Percentiles rank a stretch among this genome's conserved stretches.
phyloP scores from a whole-genome alignment of 169 alveolate genomes.

The Eimeria praecox region DNA sequence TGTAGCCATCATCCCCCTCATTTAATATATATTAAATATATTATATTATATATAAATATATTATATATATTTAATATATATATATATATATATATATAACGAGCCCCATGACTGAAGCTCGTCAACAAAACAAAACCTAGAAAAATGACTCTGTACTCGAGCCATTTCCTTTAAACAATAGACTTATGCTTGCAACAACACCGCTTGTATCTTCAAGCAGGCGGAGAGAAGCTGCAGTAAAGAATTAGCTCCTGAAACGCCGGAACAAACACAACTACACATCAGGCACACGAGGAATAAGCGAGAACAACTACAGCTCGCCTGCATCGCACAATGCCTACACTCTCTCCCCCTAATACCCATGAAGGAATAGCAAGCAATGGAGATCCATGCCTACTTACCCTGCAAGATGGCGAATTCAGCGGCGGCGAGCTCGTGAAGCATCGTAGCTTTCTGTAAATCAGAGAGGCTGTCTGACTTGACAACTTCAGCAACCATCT shows the following conservation, averaged over 20 bases:
- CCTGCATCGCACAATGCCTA: no score
- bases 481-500: slow-evolving; percentile 76
- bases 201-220: slow-evolving; percentile 63
- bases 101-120: background rate
- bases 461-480: slow-evolving; percentile 48
- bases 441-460: slow-evolving; percentile 78
- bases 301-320: background rate
- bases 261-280: background rate
- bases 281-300: background rate
- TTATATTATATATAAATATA: no score
- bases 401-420: slow-evolving; percentile 84
- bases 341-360: no score
- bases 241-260: slow-evolving; percentile 33
- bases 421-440: slow-evolving; percentile 49
- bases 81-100: background rate
- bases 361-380: no score
- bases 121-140: background rate
- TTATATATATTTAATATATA: no score
- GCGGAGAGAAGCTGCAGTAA: slow-evolving; percentile 60
- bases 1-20: no score
- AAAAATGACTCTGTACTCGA: background rate
- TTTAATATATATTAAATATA: no score
- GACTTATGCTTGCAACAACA: slow-evolving; percentile 29
- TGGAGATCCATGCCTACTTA: background rate
- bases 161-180: background rate